phyloP scores from a whole-genome alignment of 495 filamentous ascomycete species.

The Penicillium parvum region DNA sequence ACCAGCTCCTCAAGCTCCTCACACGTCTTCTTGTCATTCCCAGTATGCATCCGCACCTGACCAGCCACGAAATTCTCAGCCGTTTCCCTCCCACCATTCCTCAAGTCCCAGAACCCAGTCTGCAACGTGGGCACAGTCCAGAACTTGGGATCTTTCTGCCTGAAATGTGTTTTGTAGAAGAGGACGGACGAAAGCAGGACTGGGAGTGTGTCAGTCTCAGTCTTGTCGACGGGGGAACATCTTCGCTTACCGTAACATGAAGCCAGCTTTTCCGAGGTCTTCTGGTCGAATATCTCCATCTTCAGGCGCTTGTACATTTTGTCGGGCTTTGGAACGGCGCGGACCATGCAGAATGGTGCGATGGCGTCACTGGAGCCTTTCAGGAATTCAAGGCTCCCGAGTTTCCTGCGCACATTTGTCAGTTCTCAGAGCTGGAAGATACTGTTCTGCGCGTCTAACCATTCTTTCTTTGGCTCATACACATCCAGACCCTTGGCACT shows the following conservation, averaged over 20 bases:
- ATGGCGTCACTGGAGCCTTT: not conserved
- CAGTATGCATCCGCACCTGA: not conserved
- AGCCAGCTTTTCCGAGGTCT: not conserved
- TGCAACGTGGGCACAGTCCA: not conserved
- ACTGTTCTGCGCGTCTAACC: too few species aligned
- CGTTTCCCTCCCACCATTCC: not conserved
- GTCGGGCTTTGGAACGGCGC: not conserved
- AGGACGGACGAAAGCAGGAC: not conserved
- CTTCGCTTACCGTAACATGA: not conserved
- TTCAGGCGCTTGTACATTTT: not conserved
- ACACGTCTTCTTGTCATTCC: not conserved
- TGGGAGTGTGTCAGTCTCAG: too few species aligned
- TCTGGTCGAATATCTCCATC: not conserved
- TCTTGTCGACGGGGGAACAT: too few species aligned
- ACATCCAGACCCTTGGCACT: not conserved
- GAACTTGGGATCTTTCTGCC: not conserved
- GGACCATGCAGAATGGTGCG: not conserved
- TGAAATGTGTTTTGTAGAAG: not conserved
- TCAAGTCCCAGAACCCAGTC: conserved; percentile 1
- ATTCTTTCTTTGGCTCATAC: conserved; percentile 1
- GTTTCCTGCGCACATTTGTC: not conserved
- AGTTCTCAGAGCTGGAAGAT: too few species aligned
- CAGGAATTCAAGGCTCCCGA: not conserved
- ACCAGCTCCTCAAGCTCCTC: not conserved
- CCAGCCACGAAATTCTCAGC: not conserved